Percentiles rank a stretch among this genome's conserved stretches.
These are phyloP conservation scores for Knufia fluminis DNA, from an alignment of 2,329 filamentous ascomycete species.

Conservation along the genomic window DNA sequence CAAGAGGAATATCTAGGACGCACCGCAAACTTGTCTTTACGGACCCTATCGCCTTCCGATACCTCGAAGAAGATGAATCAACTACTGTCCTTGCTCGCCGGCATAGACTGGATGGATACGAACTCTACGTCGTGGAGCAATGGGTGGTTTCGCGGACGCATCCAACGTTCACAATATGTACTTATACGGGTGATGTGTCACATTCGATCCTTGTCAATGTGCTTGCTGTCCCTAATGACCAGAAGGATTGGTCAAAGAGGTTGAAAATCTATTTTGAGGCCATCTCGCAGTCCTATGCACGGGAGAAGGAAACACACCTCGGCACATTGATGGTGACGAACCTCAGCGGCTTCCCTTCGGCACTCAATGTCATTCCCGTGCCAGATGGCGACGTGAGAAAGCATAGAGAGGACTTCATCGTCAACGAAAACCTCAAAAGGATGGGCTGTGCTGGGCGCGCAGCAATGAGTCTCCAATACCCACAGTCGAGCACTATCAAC, in stretches of 20 bases:
- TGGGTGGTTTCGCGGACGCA: conserved; percentile 90
- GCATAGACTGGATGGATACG: conserved; percentile 67
- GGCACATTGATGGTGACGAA: conserved; percentile 92
- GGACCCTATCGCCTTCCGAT: conserved; percentile 58
- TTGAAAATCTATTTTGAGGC: conserved; percentile 78
- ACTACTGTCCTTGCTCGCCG: conserved; percentile 67
- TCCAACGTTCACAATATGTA: conserved; percentile 84
- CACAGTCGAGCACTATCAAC: conserved; percentile 70
- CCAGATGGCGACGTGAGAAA: conserved; percentile 76
- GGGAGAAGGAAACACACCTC: conserved; percentile 68
- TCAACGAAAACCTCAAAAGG: conserved; percentile 89
- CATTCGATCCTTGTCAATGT: conserved; percentile 73
- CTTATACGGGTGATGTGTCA: conserved; percentile 78
- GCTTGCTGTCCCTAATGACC: conserved; percentile 70
- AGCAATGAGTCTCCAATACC: conserved; percentile 69
- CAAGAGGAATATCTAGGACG: background rate
- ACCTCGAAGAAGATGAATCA: conserved; percentile 74
- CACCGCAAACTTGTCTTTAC: conserved; percentile 47
- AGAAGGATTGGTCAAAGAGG: conserved; percentile 67
- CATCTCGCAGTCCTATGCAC: conserved; percentile 74
- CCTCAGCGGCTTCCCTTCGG: conserved; percentile 81
- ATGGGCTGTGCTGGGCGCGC: conserved; percentile 85
- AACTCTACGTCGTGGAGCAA: conserved; percentile 90
- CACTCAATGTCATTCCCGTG: conserved; percentile 81
- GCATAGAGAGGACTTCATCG: conserved; percentile 75